These are phyloP conservation scores for Pestalotiopsis sp. DNA, from an alignment of 2,329 filamentous ascomycete species.

Conservation along the genomic window DNA sequence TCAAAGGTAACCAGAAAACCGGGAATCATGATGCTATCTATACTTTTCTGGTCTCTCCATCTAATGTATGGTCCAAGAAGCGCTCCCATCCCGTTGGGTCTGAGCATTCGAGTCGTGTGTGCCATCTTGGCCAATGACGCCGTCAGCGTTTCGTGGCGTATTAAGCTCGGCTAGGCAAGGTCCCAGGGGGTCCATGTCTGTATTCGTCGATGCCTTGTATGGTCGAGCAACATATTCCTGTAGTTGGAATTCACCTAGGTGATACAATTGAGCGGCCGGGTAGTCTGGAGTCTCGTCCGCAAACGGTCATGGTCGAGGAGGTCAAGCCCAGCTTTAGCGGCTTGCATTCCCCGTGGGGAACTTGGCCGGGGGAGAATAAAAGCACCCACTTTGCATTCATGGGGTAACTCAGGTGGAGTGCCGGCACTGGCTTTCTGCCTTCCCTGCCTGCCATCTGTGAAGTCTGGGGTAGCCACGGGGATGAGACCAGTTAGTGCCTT, in stretches of 20 bases:
- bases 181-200: neutral
- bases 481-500: neutral
- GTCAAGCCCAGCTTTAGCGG: neutral
- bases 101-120: neutral
- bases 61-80: neutral
- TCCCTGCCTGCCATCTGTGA: too few species aligned
- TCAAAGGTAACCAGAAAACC: neutral
- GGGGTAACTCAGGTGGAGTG: too few species aligned
- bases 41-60: neutral
- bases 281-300: neutral
- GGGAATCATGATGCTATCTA: conserved; percentile 5
- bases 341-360: neutral
- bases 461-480: too few species aligned
- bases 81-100: neutral
- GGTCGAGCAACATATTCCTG: neutral
- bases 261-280: too few species aligned
- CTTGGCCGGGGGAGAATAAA: neutral
- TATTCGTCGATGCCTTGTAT: neutral
- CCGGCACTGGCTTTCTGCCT: too few species aligned
- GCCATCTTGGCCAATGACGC: neutral
- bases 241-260: neutral
- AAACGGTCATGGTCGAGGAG: neutral
- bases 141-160: neutral
- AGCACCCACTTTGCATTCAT: too few species aligned
- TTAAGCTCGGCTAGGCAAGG: neutral